A percentile compares a stretch with the other conserved stretches of the same genome.
These are phyloP conservation scores for Leptographium lundbergii DNA, from an alignment of 2,329 filamentous ascomycete genomes.

Conservation along the genomic window DNA sequence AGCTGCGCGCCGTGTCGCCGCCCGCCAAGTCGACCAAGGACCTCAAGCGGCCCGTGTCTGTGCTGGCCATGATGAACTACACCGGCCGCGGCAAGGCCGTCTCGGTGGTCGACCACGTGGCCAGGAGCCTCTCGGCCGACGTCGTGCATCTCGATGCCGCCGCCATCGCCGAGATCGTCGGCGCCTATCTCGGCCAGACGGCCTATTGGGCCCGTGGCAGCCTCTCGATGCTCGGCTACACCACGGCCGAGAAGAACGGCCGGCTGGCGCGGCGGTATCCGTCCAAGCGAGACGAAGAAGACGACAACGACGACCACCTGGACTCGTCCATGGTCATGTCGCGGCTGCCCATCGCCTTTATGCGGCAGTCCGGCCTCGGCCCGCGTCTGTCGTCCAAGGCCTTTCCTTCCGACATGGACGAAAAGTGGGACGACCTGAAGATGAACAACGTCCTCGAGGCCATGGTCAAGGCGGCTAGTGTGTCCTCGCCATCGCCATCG, in stretches of 20 bases:
- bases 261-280: constrained; percentile 23
- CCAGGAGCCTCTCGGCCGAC: constrained; percentile 41
- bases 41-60: constrained; percentile 20
- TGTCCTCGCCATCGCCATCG: no score
- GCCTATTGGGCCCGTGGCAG: constrained; percentile 33
- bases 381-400: constrained; percentile 13
- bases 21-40: constrained; percentile 9
- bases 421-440: constrained; percentile 51
- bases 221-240: constrained; percentile 43
- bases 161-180: constrained; percentile 56
- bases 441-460: constrained; percentile 43
- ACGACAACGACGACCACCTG: constrained; percentile 22
- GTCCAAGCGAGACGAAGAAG: constrained; percentile 13
- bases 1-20: constrained; percentile 16
- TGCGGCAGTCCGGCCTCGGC: constrained; percentile 2
- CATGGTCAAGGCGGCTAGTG: constrained; percentile 37
- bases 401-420: constrained; percentile 21
- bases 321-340: constrained; percentile 16
- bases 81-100: constrained; percentile 17
- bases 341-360: constrained; percentile 10
- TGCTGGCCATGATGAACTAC: constrained; percentile 23
- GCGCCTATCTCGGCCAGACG: constrained; percentile 55
- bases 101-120: constrained; percentile 18
- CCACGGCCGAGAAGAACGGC: constrained; percentile 41
- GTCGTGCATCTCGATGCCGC: constrained; percentile 56